A percentile compares a stretch with the other conserved stretches of the same genome.
Conservation (phyloP, 2,329 filamentous ascomycete species). For the Colletotrichum endophyticum region DNA sequence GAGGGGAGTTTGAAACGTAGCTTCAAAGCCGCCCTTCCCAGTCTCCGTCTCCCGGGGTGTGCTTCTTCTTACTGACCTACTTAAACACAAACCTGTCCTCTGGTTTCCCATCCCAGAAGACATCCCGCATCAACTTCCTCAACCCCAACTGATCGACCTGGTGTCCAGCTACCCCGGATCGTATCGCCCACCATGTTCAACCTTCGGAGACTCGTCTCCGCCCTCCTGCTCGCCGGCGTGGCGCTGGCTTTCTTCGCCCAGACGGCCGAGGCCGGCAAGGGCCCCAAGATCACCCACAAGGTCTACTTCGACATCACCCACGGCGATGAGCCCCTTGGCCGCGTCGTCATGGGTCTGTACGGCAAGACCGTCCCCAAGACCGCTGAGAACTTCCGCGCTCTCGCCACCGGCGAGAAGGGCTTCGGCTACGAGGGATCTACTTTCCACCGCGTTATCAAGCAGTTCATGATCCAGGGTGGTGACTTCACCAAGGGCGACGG, state of each 20-base stretch:
- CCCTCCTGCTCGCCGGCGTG: slow-evolving; percentile 78
- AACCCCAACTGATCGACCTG: slow-evolving; percentile 11
- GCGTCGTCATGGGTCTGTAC: slow-evolving; percentile 82
- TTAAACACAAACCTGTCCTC: slow-evolving; percentile 4
- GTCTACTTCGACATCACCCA: slow-evolving; percentile 87
- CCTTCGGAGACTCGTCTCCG: slow-evolving; percentile 72
- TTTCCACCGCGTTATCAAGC: slow-evolving; percentile 91
- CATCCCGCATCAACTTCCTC: neutral
- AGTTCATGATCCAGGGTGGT: slow-evolving; percentile 92
- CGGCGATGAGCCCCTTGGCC: slow-evolving; percentile 75
- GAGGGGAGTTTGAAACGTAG: slow-evolving; percentile 21
- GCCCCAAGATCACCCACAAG: slow-evolving; percentile 95
- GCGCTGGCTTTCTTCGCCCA: slow-evolving; percentile 78
- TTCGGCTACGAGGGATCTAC: slow-evolving; percentile 81
- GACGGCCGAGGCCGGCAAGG: slow-evolving; percentile 76
- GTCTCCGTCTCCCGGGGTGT: neutral
- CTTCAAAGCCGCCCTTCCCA: neutral
- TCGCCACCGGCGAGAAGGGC: slow-evolving; percentile 86
- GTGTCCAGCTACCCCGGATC: neutral
- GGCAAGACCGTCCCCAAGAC: slow-evolving; percentile 86
- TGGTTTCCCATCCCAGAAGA: slow-evolving; percentile 3
- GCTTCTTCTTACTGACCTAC: neutral
- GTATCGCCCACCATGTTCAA: slow-evolving; percentile 69
- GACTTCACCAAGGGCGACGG: slow-evolving; percentile 86
- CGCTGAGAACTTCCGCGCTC: slow-evolving; percentile 75